phyloP scores from a whole-genome alignment of 129 eudicot species.

The Centella asiatica region DNA sequence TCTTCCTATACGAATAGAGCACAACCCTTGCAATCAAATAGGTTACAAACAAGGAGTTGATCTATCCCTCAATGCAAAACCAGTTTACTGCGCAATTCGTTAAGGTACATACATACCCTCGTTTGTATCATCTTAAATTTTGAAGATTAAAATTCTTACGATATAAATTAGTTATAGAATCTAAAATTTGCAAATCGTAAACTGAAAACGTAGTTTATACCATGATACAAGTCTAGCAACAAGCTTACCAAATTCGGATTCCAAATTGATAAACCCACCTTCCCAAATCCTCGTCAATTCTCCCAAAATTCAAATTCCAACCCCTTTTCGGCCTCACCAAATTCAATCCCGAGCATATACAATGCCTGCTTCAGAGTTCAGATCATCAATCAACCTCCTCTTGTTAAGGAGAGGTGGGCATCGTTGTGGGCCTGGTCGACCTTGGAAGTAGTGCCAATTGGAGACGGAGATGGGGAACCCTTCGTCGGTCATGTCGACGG shows the following conservation, averaged over 20 bases:
- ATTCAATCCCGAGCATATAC: slow-evolving; percentile 92
- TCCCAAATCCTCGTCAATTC: slow-evolving; percentile 94
- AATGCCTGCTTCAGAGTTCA: slow-evolving; percentile 88
- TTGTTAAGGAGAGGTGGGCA: slow-evolving; percentile 68
- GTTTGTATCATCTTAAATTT: too few species aligned
- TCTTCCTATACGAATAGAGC: neutral
- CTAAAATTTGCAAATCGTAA: too few species aligned
- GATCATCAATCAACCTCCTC: slow-evolving; percentile 81
- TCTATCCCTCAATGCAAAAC: neutral
- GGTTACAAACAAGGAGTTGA: neutral
- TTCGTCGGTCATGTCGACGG: slow-evolving; percentile 87
- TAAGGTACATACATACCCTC: too few species aligned
- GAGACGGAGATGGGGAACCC: slow-evolving; percentile 90
- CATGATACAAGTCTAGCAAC: too few species aligned
- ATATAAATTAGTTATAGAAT: too few species aligned
- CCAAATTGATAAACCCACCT: slow-evolving; percentile 83
- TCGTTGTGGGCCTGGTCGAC: slow-evolving; percentile 74
- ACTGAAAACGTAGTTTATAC: too few species aligned
- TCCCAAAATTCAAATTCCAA: slow-evolving; percentile 87
- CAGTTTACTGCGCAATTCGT: neutral
- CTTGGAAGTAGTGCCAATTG: slow-evolving; percentile 71
- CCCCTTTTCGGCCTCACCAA: slow-evolving; percentile 81
- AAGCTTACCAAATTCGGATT: slow-evolving; percentile 75
- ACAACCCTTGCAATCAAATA: neutral
- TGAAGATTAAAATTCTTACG: too few species aligned